A percentile compares a stretch with the other conserved stretches of the same genome.
These are phyloP conservation scores for Neurospora tetrasperma DNA, from an alignment of 495 filamentous ascomycete genomes.

Conservation along the genomic window DNA sequence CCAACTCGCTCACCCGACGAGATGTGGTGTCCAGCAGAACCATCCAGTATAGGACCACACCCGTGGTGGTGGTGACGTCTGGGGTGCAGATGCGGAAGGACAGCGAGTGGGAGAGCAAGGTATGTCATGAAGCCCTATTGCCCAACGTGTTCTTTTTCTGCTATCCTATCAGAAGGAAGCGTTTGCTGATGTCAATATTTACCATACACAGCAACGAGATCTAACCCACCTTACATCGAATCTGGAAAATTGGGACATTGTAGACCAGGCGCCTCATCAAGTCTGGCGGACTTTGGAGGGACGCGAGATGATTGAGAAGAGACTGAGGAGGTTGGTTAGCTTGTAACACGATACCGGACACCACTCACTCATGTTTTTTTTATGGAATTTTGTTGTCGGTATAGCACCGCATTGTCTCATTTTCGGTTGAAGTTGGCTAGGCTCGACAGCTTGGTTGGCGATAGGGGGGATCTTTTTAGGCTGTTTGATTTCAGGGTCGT, in stretches of 20 bases:
- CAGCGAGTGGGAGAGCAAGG: constrained; percentile 59
- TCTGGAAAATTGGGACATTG: constrained; percentile 75
- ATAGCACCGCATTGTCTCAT: background rate
- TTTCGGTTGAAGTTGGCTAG: background rate
- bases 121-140: constrained; percentile 4
- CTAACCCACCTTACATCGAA: constrained; percentile 68
- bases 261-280: constrained; percentile 72
- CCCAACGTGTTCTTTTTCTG: background rate
- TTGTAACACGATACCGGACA: background rate
- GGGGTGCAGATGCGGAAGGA: constrained; percentile 47
- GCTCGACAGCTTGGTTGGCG: background rate
- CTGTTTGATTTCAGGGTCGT: background rate
- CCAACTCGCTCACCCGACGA: constrained; percentile 65
- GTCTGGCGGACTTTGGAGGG: constrained; percentile 70
- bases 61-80: constrained; percentile 73
- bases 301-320: constrained; percentile 46
- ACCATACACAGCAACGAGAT: constrained; percentile 58
- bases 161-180: background rate
- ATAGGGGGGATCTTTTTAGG: background rate
- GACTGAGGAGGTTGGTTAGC: constrained; percentile 42
- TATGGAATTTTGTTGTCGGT: background rate
- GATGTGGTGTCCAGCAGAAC: constrained; percentile 66
- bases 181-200: constrained; percentile 2
- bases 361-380: background rate
- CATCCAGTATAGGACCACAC: constrained; percentile 64